These are phyloP conservation scores for Syzygium grande DNA, from an alignment of 345 rosid genomes.

Conservation along the genomic window DNA sequence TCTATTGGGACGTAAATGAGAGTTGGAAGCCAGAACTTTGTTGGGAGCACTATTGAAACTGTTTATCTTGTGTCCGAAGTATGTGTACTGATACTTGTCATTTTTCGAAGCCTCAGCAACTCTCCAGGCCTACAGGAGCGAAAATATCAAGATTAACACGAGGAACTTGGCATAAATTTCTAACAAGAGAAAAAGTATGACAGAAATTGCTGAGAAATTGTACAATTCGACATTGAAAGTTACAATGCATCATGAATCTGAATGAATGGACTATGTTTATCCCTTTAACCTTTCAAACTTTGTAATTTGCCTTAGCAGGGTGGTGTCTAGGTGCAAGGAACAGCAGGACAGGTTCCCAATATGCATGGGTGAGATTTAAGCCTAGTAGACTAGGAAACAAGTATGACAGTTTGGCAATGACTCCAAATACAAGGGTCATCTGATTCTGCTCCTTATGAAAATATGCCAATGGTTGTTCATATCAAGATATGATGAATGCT, in stretches of 20 bases:
- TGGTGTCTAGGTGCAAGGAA: neutral
- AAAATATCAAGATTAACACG: neutral
- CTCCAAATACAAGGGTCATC: neutral
- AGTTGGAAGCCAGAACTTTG: conserved; percentile 19
- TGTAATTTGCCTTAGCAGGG: neutral
- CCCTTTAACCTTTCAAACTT: neutral
- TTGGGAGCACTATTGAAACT: conserved; percentile 25
- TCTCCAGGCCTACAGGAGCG: conserved; percentile 14
- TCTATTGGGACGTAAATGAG: conserved; percentile 23
- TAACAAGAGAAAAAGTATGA: neutral
- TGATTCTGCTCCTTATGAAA: neutral
- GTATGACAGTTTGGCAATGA: neutral
- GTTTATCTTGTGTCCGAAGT: conserved; percentile 26
- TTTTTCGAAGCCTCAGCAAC: conserved; percentile 15
- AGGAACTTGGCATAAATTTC: neutral
- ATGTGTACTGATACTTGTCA: conserved; percentile 20
- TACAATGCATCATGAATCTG: neutral
- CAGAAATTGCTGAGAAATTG: neutral
- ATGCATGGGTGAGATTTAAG: neutral
- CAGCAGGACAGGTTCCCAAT: neutral
- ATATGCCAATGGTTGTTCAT: neutral
- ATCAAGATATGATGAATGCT: neutral
- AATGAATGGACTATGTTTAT: neutral
- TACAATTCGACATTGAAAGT: neutral
- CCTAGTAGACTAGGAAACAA: neutral